Conservation (phyloP, 2,329 filamentous ascomycete species). For the Monilinia vaccinii-corymbosi region DNA sequence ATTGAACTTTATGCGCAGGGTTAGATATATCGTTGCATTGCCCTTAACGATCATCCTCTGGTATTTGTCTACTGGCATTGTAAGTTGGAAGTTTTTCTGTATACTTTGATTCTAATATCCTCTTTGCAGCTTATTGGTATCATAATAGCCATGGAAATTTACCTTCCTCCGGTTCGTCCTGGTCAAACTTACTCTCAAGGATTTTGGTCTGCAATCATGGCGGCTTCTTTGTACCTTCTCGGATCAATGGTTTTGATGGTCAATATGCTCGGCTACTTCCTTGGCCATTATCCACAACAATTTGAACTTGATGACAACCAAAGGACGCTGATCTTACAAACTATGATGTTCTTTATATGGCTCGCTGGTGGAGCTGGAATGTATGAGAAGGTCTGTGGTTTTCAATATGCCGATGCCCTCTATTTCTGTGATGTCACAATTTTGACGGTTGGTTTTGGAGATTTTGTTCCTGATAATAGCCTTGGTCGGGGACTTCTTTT, state of each 20-base stretch:
- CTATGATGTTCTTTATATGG: conserved; percentile 63
- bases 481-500: conserved; percentile 51
- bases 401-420: conserved; percentile 50
- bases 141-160: conserved; percentile 46
- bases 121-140: conserved; percentile 44
- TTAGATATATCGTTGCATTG: conserved; percentile 60
- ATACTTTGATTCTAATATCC: conserved; percentile 1
- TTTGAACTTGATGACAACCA: conserved; percentile 59
- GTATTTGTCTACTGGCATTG: conserved; percentile 51
- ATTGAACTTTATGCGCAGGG: conserved; percentile 57
- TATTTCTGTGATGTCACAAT: conserved; percentile 55
- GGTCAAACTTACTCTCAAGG: conserved; percentile 53
- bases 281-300: conserved; percentile 59
- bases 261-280: conserved; percentile 61
- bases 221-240: conserved; percentile 52
- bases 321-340: conserved; percentile 60
- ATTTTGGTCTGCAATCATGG: conserved; percentile 61
- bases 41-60: conserved; percentile 59
- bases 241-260: conserved; percentile 55
- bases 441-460: conserved; percentile 52
- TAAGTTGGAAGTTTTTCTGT: conserved; percentile 36
- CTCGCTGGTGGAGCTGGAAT: conserved; percentile 54
- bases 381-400: conserved; percentile 48
- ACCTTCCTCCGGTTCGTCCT: conserved; percentile 37
- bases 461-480: conserved; percentile 46